Base-by-base conservation (phyloP, 1,284 basidiomycete genomes). In the Microbotryomycetes sp. region DNA sequence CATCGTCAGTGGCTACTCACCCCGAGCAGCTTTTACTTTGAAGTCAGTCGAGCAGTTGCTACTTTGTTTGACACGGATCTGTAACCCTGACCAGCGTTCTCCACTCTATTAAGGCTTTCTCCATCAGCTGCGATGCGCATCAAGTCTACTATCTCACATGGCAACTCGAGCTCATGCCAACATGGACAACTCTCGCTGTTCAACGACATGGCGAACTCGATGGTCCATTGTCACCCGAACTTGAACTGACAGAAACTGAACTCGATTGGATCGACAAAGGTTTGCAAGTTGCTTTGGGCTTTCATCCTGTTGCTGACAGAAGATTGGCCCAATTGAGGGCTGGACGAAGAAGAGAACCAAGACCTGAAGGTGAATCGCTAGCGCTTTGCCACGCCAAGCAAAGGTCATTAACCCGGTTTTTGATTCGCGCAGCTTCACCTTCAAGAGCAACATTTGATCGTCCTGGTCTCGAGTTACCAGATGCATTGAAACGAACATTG, bases 201-300 rank as follows among this genome's bases (percentile, higher is more conserved):
- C 62, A 64, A 45, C 58, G 58, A 3, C 53, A 28, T 22, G 65
- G 62, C 29, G 65, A 66, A 46, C 23, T 22, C 2, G 52, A 29
- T 6, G 50, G 50, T 12, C 50, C 50, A 19, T n/a, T 52, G 9
- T 26, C 50, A 29, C 31, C 31, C 0, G 56, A 58, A 0, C 50
- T 64, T 26, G 65, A 64, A 42, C 26, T 61, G 5, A 26, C 47
- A 19, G 58, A 36, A 22, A 51, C 32, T 7, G 64, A 66, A 47
- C 61, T 66, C n/a, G 58, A 63, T 46, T 66, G 58, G 58, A 60
- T 66, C 58, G 64, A 66, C 23, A 31, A 32, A 5, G 64, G 64
- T 6, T 48, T 65, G 28, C 46, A 54, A 29, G 29, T 30, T 12
- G 60, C 58, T n/a, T 7, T 16, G 22, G 22, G 29, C 28, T 59